These are phyloP conservation scores for Iris macrosiphon DNA, from an alignment of 106 monocot species.

Conservation along the genomic window DNA sequence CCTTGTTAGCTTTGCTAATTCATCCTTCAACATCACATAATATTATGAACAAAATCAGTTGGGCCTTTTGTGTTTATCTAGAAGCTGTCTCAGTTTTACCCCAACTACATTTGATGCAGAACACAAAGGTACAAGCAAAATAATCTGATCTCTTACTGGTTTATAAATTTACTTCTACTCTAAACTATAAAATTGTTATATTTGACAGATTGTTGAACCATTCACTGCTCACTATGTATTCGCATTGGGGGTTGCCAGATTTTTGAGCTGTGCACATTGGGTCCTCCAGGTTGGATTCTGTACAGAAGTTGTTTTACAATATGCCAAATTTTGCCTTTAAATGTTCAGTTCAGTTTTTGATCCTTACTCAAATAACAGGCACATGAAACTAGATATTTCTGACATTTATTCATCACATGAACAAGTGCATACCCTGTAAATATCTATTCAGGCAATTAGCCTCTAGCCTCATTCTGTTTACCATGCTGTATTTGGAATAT, in stretches of 20 bases:
- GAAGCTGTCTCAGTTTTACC: constrained; percentile 64
- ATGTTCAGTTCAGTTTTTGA: no score
- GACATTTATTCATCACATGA: no score
- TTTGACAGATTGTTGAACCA: constrained; percentile 52
- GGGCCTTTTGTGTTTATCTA: constrained; percentile 76
- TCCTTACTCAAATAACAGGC: no score
- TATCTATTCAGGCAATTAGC: no score
- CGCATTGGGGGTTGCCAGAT: constrained; percentile 39
- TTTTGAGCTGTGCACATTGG: constrained; percentile 33
- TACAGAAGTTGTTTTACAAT: no score
- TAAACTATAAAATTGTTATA: not conserved
- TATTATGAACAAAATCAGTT: constrained; percentile 59
- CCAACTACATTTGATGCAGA: constrained; percentile 66
- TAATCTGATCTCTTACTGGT: not conserved
- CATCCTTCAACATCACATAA: constrained; percentile 74
- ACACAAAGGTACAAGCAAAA: constrained; percentile 37
- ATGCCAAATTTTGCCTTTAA: no score
- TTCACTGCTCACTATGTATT: constrained; percentile 60
- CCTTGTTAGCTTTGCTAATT: constrained; percentile 44
- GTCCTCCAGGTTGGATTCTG: no score
- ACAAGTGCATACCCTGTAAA: no score
- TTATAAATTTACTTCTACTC: not conserved
- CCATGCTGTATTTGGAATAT: no score
- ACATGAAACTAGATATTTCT: no score
- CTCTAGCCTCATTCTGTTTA: no score